phyloP scores from a whole-genome alignment of 2,329 filamentous ascomycete species.

The Fusarium sp. region DNA sequence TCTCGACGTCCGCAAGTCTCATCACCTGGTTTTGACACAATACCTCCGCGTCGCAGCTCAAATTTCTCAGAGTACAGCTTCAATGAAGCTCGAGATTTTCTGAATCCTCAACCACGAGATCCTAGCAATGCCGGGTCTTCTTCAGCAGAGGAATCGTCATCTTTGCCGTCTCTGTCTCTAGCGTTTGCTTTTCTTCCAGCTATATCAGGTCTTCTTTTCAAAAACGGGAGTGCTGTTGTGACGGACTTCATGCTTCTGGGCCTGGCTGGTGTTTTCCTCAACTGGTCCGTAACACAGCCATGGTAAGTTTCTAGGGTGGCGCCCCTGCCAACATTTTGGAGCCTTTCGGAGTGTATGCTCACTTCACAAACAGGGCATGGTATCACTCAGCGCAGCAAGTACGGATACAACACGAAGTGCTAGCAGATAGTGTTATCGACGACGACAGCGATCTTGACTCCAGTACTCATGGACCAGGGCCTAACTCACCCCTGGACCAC shows the following conservation, averaged over 20 bases:
- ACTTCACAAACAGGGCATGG: conserved; percentile 58
- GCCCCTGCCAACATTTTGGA: neutral
- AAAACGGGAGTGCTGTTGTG: conserved; percentile 83
- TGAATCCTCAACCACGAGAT: conserved; percentile 62
- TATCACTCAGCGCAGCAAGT: conserved; percentile 77
- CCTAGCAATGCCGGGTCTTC: conserved; percentile 48
- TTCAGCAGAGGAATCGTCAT: conserved; percentile 64
- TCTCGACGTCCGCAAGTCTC: conserved; percentile 22
- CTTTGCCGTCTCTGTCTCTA: conserved; percentile 84
- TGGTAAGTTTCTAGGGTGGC: conserved; percentile 70
- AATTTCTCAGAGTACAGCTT: conserved; percentile 81
- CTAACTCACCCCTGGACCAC: conserved; percentile 51
- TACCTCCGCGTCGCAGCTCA: conserved; percentile 74
- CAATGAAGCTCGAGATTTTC: conserved; percentile 75
- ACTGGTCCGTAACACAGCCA: conserved; percentile 90
- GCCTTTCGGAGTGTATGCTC: conserved; percentile 1
- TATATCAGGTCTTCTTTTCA: conserved; percentile 84
- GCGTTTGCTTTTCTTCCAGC: conserved; percentile 87
- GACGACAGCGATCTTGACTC: conserved; percentile 59
- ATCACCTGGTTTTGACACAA: conserved; percentile 44
- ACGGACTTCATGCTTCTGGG: conserved; percentile 86
- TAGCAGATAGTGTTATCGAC: conserved; percentile 55
- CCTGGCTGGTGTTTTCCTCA: conserved; percentile 85
- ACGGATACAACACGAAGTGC: conserved; percentile 62
- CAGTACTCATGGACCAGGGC: conserved; percentile 28